Percentiles rank a stretch among this genome's conserved stretches.
Evolutionary conservation across 2,329 filamentous ascomycete species (phyloP).

Genomic region (Ampelomyces quisqualis): DNA sequence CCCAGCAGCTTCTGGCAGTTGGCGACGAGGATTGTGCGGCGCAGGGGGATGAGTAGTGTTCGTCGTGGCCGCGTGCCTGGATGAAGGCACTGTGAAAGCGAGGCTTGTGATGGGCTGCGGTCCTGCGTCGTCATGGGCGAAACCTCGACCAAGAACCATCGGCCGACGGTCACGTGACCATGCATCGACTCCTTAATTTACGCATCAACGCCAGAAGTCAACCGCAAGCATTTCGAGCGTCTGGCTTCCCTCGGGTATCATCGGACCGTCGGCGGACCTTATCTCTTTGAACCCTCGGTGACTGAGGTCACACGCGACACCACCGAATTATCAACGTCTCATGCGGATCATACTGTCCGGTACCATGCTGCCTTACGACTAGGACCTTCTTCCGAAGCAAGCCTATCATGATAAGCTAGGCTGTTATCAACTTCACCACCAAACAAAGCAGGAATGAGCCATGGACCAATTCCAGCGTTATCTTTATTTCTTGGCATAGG

Average conservation of each 20-base stretch:
- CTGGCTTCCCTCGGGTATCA: slow-evolving; percentile 11
- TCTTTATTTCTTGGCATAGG: neutral
- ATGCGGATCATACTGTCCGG: slow-evolving; percentile 9
- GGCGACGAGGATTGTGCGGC: slow-evolving; percentile 10
- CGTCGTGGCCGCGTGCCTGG: slow-evolving; percentile 7
- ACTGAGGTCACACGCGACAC: slow-evolving; percentile 14
- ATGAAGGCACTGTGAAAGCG: slow-evolving; percentile 16
- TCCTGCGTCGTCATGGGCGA: slow-evolving; percentile 28
- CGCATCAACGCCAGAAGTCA: neutral
- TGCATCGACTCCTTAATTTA: slow-evolving; percentile 26
- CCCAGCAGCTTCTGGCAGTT: slow-evolving; percentile 6
- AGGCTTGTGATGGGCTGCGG: slow-evolving; percentile 27
- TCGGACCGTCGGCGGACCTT: slow-evolving; percentile 13
- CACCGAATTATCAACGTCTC: slow-evolving; percentile 18
- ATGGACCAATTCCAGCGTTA: neutral
- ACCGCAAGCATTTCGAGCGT: neutral
- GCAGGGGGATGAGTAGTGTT: too few relatives aligned
- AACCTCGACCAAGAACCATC: slow-evolving; percentile 19
- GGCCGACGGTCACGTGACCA: slow-evolving; percentile 9
- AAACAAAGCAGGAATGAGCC: slow-evolving; percentile 19
- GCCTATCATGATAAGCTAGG: slow-evolving; percentile 32
- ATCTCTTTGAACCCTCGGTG: slow-evolving; percentile 10
- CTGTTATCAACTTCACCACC: slow-evolving; percentile 25
- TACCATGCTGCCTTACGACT: slow-evolving; percentile 6
- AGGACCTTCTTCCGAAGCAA: slow-evolving; percentile 20